These are phyloP conservation scores for Leptodontidium sp. DNA, from an alignment of 2,329 filamentous ascomycete species.

Conservation along the genomic window DNA sequence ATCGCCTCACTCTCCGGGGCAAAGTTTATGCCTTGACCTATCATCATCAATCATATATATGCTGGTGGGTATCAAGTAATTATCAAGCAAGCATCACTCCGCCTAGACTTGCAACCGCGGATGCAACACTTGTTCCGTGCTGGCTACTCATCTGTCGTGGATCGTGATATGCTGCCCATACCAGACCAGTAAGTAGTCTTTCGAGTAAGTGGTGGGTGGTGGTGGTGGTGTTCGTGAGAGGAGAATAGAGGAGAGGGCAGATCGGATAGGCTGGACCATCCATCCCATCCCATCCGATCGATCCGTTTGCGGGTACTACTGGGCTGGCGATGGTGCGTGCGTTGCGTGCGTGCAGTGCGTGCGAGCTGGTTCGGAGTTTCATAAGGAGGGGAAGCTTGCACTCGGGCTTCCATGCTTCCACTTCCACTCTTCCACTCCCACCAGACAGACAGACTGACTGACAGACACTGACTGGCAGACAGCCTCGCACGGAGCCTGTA, in stretches of 20 bases:
- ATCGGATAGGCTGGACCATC: slow-evolving; percentile 16
- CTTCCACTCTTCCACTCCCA: background rate
- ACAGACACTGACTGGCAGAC: too few relatives aligned
- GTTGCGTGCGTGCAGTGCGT: too few relatives aligned
- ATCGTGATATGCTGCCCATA: background rate
- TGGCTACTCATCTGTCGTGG: background rate
- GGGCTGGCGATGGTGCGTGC: background rate
- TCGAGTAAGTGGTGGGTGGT: background rate
- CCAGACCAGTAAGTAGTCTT: background rate
- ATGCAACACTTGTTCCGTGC: background rate
- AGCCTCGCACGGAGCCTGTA: background rate
- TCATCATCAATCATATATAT: background rate
- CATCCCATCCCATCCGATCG: background rate
- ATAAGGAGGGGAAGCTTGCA: slow-evolving; percentile 34
- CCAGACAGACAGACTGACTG: too few relatives aligned
- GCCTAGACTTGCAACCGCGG: background rate
- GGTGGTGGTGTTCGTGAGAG: background rate
- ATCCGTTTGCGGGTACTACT: slow-evolving; percentile 7
- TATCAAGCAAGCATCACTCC: background rate
- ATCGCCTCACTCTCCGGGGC: slow-evolving; percentile 4
- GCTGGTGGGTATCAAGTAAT: too few relatives aligned
- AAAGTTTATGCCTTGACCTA: background rate
- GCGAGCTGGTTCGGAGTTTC: slow-evolving; percentile 23
- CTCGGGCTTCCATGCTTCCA: background rate
- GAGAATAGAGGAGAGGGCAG: background rate